phyloP scores from a whole-genome alignment of 768 basidiomycete genomes.

The Hydnomerulius pinastri region DNA sequence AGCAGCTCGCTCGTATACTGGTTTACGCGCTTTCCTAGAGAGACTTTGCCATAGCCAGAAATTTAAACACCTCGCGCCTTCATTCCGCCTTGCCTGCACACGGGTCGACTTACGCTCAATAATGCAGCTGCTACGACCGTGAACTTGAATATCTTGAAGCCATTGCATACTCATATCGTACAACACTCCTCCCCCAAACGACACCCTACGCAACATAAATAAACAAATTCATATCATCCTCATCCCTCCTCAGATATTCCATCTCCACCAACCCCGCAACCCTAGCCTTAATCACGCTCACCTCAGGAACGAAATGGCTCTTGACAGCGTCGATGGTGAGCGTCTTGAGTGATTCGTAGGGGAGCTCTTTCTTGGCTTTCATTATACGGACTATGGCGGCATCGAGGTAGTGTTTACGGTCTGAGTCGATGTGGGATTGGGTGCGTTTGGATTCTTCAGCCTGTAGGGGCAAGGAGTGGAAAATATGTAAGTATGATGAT shows the following conservation, averaged over 20 bases:
- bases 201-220: constrained; percentile 70
- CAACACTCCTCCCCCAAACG: neutral
- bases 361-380: constrained; percentile 88
- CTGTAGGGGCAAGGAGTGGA: constrained; percentile 38
- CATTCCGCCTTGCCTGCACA: too few species aligned
- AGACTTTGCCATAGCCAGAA: too few species aligned
- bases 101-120: too few species aligned
- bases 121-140: too few species aligned
- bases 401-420: constrained; percentile 83
- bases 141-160: too few species aligned
- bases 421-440: constrained; percentile 81
- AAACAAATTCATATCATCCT: constrained; percentile 69
- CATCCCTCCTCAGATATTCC: constrained; percentile 83
- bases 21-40: too few species aligned
- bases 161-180: neutral
- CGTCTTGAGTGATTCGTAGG: constrained; percentile 75
- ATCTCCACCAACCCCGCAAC: constrained; percentile 81
- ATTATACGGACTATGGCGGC: constrained; percentile 97
- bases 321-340: constrained; percentile 87
- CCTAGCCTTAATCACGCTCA: constrained; percentile 82
- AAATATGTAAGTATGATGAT: too few species aligned
- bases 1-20: too few species aligned
- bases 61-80: too few species aligned
- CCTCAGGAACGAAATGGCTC: constrained; percentile 83
- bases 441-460: constrained; percentile 85